Evolutionary conservation across 2,329 filamentous ascomycete genomes (phyloP), one percentile per base, ranked within the genome.

Genomic region (Boeremia exigua): DNA sequence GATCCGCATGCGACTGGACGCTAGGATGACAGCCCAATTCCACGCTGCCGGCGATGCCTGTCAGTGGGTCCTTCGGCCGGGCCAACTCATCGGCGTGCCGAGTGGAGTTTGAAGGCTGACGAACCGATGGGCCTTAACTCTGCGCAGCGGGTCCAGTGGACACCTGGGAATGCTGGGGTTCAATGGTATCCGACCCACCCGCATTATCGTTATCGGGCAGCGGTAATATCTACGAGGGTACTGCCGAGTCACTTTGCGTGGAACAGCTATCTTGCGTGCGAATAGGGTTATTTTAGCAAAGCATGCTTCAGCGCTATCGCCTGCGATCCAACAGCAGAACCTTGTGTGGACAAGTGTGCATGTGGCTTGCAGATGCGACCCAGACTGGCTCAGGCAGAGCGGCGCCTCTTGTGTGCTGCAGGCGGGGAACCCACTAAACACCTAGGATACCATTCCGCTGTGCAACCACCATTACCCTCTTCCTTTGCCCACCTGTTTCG

Each of bases 361-460:
- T 58, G 62, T 59, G 68, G 70, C 68, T 58, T 71, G 69, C 69
- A 69, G 61, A 56, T 28, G 48, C 61, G 63, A 60, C 59, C 60
- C 63, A 54, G 55, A 62, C 46, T 67, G 65, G 60, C 57, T 69
- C 56, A 61, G 58, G 56, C 48, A 63, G 62, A 62, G 66, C 66
- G 66, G 66, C 68, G 70, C 65, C 69, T 68, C 64, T 68, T 58
- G 62, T 60, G 53, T 59, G 57, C 62, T 62, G 60, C 61, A 56
- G 59, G 58, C 49, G 60, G 69, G 69, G 60, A 38, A 62, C 57
- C 62, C 62, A 65, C 62, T 61, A 60, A 61, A 49, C 54, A 55
- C 58, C 50, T 57, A 62, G 61, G 64, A 69, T 66, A 62, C 55
- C 71, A 67, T 66, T 69, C 68, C 66, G 58, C 54, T 67, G 67